Conservation (phyloP, 139 green algal species). For the Axilococcus clingmanii region DNA sequence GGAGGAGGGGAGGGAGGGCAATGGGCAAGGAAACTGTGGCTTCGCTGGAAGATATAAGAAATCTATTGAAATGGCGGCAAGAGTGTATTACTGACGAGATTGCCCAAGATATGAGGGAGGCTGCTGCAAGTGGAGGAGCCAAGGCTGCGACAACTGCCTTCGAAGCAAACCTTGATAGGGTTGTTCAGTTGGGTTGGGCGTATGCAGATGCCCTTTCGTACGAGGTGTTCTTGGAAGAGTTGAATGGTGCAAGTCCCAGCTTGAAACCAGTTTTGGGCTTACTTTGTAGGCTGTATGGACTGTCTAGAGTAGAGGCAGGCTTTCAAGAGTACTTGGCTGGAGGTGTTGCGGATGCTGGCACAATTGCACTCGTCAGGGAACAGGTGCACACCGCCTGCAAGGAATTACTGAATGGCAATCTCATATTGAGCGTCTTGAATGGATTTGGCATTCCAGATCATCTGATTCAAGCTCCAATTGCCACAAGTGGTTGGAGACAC, state of each 20-base stretch:
- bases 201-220: conserved; percentile 47
- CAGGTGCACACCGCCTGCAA: conserved; percentile 39
- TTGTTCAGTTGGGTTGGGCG: conserved; percentile 69
- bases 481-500: conserved; percentile 4
- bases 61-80: conserved; percentile 36
- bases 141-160: conserved; percentile 30
- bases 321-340: conserved; percentile 36
- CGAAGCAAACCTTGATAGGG: conserved; percentile 54
- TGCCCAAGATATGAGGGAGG: conserved; percentile 23
- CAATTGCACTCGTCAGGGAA: conserved; percentile 30
- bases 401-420: not conserved
- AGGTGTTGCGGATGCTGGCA: conserved; percentile 10
- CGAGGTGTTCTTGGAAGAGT: conserved; percentile 35
- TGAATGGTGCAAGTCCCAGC: conserved; percentile 5
- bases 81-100: conserved; percentile 28
- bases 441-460: conserved; percentile 72
- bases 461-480: conserved; percentile 62
- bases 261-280: conserved; percentile 12
- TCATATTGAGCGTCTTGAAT: conserved; percentile 49
- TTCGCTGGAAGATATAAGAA: conserved; percentile 1
- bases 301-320: conserved; percentile 40
- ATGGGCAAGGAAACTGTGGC: not conserved
- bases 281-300: conserved; percentile 47
- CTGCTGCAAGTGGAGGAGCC: conserved; percentile 19
- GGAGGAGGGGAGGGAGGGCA: not conserved